A percentile compares a stretch with the other conserved stretches of the same genome.
Evolutionary conservation across 2,329 filamentous ascomycete genomes (phyloP).

Genomic region (Colletotrichum sp.): DNA sequence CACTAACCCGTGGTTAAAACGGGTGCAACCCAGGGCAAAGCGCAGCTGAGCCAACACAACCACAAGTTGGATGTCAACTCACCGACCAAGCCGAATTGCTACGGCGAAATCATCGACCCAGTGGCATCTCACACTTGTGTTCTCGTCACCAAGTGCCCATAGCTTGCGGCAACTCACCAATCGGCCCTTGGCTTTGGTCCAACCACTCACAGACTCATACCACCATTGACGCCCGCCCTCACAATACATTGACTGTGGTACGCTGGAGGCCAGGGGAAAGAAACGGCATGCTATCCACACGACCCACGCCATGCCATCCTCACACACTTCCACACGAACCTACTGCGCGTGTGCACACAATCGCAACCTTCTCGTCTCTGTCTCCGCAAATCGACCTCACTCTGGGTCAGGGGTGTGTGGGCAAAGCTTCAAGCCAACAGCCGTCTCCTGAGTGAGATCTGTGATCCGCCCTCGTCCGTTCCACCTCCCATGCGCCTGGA

Average conservation of each 20-base stretch:
- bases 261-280: neutral
- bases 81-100: neutral
- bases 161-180: neutral
- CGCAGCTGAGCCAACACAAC: neutral
- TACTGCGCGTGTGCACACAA: neutral
- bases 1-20: neutral
- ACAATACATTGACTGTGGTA: neutral
- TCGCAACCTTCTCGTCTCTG: neutral
- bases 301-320: neutral
- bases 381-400: neutral
- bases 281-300: neutral
- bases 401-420: neutral
- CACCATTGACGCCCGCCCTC: neutral
- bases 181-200: neutral
- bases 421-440: conserved; percentile 16
- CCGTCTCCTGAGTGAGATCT: conserved; percentile 15
- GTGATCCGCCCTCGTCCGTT: conserved; percentile 17
- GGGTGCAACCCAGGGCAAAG: neutral
- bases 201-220: neutral
- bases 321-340: neutral
- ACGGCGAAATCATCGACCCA: neutral
- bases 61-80: neutral
- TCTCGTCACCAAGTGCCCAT: neutral
- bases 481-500: conserved; percentile 17
- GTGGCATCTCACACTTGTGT: neutral